A percentile compares a stretch with the other conserved stretches of the same genome.
phyloP scores from a whole-genome alignment of 129 eudicot genomes.

The Saussurea involucrata region DNA sequence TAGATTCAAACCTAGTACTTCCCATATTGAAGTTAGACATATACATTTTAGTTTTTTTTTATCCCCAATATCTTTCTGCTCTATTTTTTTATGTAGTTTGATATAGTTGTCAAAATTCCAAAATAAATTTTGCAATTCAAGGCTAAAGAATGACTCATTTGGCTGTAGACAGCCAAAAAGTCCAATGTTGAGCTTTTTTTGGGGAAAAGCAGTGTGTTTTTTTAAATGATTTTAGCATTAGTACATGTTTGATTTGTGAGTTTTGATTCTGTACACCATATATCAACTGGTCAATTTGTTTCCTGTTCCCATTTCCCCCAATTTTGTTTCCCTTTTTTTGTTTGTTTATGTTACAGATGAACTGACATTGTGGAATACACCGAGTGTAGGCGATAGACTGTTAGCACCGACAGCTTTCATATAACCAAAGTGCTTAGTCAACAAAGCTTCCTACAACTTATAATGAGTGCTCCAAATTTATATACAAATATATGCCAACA shows the following conservation, averaged over 20 bases:
- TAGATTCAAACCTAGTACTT: neutral
- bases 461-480: neutral
- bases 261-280: neutral
- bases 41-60: neutral
- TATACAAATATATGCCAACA: neutral
- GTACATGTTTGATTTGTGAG: neutral
- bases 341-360: neutral
- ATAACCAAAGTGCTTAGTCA: neutral
- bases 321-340: neutral
- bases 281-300: neutral
- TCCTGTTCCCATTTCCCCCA: neutral
- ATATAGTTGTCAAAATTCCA: neutral
- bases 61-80: neutral
- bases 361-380: neutral
- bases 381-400: neutral
- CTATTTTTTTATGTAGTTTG: neutral
- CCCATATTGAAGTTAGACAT: neutral
- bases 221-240: neutral
- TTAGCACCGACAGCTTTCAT: neutral
- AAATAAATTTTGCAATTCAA: neutral
- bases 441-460: neutral
- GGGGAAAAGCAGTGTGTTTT: neutral
- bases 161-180: neutral
- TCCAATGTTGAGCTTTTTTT: neutral
- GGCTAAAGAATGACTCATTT: neutral